Conservation (phyloP, 2,329 filamentous ascomycete species). For the Botryotinia globosa region DNA sequence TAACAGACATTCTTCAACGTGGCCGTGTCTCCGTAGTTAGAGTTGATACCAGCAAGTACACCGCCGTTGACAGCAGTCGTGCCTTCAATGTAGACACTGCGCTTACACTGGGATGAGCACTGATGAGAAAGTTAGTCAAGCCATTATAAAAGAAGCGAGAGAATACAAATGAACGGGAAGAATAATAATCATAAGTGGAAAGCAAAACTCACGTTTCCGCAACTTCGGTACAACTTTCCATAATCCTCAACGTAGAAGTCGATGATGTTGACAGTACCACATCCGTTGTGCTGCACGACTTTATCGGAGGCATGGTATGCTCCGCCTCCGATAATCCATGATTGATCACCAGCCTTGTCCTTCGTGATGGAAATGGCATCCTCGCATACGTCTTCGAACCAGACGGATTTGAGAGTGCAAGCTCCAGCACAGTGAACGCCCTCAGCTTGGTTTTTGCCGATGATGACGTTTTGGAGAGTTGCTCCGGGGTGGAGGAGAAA, state of each 20-base stretch:
- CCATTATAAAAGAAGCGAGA: too few species aligned
- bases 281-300: slow-evolving; percentile 1
- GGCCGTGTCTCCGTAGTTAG: neutral
- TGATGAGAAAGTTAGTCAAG: neutral
- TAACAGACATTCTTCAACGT: slow-evolving; percentile 2
- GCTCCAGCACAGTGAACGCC: neutral
- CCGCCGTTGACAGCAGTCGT: neutral
- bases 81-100: neutral
- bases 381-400: slow-evolving; percentile 5
- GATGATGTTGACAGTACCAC: neutral
- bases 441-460: neutral
- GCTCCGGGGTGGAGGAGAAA: neutral
- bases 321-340: neutral
- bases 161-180: too few species aligned
- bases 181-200: neutral
- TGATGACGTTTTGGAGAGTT: neutral
- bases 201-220: neutral
- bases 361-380: neutral
- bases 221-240: neutral
- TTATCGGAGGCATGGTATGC: neutral
- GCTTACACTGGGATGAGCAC: slow-evolving; percentile 2
- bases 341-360: neutral
- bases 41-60: neutral
- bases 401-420: neutral
- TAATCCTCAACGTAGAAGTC: slow-evolving; percentile 1